Base-by-base conservation (phyloP, 2,329 filamentous ascomycete genomes). In the Cytospora piceae region DNA sequence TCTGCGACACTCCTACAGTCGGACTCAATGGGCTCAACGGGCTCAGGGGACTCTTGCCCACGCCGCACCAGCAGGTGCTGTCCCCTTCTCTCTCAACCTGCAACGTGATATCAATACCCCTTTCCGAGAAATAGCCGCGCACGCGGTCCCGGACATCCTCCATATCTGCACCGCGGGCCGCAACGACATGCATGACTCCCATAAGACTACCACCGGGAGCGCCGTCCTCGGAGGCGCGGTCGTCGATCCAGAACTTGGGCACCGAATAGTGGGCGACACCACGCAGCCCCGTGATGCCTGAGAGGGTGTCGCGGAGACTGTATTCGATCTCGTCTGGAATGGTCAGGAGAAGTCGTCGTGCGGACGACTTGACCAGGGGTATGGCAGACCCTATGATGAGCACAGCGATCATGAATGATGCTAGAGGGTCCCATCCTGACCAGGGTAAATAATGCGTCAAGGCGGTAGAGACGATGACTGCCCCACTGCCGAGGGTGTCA, bases 391-490 rank as follows among this genome's bases (percentile, higher is more conserved):
- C 85, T 75, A 97, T 94, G 70, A 99, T 99, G 56, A 99, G 83
- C 31, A 95, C 84, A 0, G 95, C 94, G 70, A 99, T 99, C 67
- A 97, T 84, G 76, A 94, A 96, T 0, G 94, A 97, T 0, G 95
- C 95, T 24, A 98, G 79, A 2, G 95, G 95, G 75, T 99, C 95
- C 87, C 94, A 99, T 29, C 94, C 93, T 8, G 92, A 86, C 93
- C 94, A 98, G 20, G 91, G 91, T 74, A 92, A 90, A 72, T 92
- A 89, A 74, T 96, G 90, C 0, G 96, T 96, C 27, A 98, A 82
- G 0, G 92, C 81, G 0, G 95, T 99, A 9, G 93, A 97, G 39
- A 93, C 87, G 68, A 99, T 97, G 57, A 99, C 95, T 0, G 95
- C 95, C 1, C 94, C 91, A 63, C 94, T 97, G 31, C 95, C 95